Conservation (phyloP, 306 rosid genomes). For the Pyrus betulifolia region DNA sequence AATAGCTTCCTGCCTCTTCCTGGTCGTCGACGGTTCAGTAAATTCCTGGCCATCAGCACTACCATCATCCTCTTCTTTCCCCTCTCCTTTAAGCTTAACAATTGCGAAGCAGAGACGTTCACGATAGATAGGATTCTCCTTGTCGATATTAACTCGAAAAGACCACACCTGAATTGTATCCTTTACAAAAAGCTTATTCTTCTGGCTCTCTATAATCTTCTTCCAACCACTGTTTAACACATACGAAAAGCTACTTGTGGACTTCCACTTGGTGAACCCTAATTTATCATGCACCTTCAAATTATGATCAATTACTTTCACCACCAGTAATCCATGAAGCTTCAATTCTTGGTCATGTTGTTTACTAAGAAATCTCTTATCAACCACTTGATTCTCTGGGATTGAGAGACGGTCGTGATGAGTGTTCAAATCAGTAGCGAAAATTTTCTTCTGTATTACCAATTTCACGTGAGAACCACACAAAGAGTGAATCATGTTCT, state of each 20-base stretch:
- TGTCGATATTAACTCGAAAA: neutral
- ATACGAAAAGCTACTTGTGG: neutral
- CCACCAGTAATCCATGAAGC: neutral
- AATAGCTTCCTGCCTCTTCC: too few relatives aligned
- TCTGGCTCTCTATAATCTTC: neutral
- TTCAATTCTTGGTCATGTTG: neutral
- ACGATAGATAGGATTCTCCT: neutral
- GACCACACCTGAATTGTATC: neutral
- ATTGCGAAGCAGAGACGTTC: neutral
- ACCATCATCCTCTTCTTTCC: neutral
- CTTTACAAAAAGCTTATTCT: neutral
- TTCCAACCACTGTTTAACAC: neutral
- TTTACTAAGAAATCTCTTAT: neutral
- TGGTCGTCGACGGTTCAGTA: too few relatives aligned
- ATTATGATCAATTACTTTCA: neutral
- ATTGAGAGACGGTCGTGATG: neutral
- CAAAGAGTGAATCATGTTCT: neutral
- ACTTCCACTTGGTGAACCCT: neutral
- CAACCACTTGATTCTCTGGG: neutral
- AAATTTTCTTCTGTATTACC: neutral
- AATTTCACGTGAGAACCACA: neutral
- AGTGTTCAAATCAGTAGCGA: neutral
- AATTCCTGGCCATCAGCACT: too few relatives aligned
- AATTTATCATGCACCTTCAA: neutral
- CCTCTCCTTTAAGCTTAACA: neutral